A percentile compares a stretch with the other conserved stretches of the same genome.
phyloP scores from a whole-genome alignment of 2,329 filamentous ascomycete species.

The Cladophialophora chaetospira region DNA sequence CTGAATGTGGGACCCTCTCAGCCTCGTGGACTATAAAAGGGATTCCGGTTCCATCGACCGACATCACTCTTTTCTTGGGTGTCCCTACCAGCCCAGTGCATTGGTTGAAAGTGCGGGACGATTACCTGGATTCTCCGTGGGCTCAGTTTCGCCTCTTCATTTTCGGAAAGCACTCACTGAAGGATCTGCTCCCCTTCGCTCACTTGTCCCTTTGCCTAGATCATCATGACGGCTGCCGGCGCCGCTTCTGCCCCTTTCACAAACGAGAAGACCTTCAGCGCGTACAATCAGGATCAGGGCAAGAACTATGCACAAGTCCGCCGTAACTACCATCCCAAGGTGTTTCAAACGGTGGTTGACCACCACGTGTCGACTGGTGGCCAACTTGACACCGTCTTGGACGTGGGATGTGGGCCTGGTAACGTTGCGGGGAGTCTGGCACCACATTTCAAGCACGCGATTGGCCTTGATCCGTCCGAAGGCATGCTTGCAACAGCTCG shows the following conservation, averaged over 20 bases:
- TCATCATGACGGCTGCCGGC: not conserved
- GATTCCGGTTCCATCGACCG: not conserved
- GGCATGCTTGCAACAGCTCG: constrained; percentile 57
- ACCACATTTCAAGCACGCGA: constrained; percentile 46
- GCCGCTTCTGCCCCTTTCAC: not conserved
- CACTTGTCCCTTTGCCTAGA: not conserved
- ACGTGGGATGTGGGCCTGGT: constrained; percentile 62
- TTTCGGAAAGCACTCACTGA: too few species aligned
- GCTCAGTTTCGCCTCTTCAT: too few species aligned
- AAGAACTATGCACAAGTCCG: constrained; percentile 48
- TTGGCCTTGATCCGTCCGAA: constrained; percentile 55
- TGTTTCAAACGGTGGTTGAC: constrained; percentile 52
- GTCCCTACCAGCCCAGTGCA: too few species aligned
- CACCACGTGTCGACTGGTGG: constrained; percentile 53
- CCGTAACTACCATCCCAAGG: constrained; percentile 45
- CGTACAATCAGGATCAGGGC: constrained; percentile 50
- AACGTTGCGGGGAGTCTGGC: constrained; percentile 51
- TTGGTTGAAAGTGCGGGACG: too few species aligned
- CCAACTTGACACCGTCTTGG: constrained; percentile 47
- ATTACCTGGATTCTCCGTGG: too few species aligned
- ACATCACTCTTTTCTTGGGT: too few species aligned
- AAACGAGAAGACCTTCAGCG: constrained; percentile 46
- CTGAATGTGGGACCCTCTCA: not conserved
- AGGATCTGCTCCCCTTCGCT: not conserved
- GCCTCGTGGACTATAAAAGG: not conserved